A percentile compares a stretch with the other conserved stretches of the same genome.
Conservation (phyloP, 2,329 filamentous ascomycete genomes). For the Fusarium sp. region DNA sequence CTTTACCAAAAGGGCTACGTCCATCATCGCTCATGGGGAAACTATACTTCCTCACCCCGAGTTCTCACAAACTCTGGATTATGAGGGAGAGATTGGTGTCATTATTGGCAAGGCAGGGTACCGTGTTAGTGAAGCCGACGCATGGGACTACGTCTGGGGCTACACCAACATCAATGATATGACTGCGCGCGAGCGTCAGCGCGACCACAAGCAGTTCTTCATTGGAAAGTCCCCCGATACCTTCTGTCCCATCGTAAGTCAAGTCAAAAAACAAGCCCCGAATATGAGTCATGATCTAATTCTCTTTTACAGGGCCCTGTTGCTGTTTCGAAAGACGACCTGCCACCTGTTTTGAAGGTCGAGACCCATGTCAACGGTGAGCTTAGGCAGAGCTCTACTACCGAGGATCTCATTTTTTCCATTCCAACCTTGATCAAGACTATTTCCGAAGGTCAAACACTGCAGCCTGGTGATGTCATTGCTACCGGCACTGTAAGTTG, state of each 20-base stretch:
- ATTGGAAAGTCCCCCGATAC: constrained; percentile 66
- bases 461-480: constrained; percentile 58
- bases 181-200: constrained; percentile 60
- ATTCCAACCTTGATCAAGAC: constrained; percentile 54
- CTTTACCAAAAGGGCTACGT: constrained; percentile 64
- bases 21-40: constrained; percentile 60
- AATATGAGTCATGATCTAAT: too few relatives aligned
- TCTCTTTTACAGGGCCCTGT: not conserved
- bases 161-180: constrained; percentile 66
- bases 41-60: constrained; percentile 56
- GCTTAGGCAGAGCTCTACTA: constrained; percentile 56
- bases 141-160: constrained; percentile 63
- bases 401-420: constrained; percentile 57
- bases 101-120: constrained; percentile 63
- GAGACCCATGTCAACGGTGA: constrained; percentile 58
- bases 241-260: constrained; percentile 62
- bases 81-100: constrained; percentile 66
- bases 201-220: constrained; percentile 69
- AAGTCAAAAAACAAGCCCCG: too few relatives aligned
- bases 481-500: constrained; percentile 52
- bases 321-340: constrained; percentile 9
- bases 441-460: constrained; percentile 53
- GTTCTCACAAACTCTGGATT: constrained; percentile 62
- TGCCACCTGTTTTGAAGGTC: constrained; percentile 54
- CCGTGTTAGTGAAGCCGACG: constrained; percentile 54